These are phyloP conservation scores for Xylaria palmicola DNA, from an alignment of 495 filamentous ascomycete genomes.

Conservation along the genomic window DNA sequence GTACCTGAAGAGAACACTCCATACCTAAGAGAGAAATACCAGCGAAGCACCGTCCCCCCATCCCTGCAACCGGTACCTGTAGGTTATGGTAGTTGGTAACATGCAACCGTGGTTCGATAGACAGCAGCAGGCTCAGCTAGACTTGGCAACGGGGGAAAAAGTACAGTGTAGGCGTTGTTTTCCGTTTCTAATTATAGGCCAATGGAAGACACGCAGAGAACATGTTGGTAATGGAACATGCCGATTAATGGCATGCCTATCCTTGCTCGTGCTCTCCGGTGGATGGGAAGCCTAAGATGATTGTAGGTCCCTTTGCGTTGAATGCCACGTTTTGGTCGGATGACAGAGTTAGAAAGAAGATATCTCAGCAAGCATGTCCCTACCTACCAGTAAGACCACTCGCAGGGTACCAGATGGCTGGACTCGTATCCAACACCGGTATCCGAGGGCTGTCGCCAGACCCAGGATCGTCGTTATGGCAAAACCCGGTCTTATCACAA, in stretches of 20 bases:
- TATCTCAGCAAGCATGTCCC: too few species aligned
- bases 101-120: slow-evolving; percentile 2
- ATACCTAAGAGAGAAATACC: not conserved
- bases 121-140: slow-evolving; percentile 5
- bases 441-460: too few species aligned
- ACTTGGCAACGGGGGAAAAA: slow-evolving; percentile 10
- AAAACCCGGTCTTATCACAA: too few species aligned
- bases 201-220: not conserved
- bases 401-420: too few species aligned
- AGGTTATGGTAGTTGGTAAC: not conserved
- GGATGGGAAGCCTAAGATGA: not conserved
- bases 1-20: not conserved
- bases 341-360: too few species aligned
- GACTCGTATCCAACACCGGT: too few species aligned
- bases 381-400: too few species aligned
- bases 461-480: too few species aligned
- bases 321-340: too few species aligned
- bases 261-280: not conserved
- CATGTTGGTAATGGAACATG: slow-evolving; percentile 4
- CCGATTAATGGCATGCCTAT: not conserved
- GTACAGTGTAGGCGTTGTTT: not conserved
- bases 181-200: slow-evolving; percentile 1
- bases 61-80: not conserved
- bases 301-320: not conserved
- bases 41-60: too few species aligned